phyloP scores from a whole-genome alignment of 345 rosid genomes.

The Reutealis trisperma region DNA sequence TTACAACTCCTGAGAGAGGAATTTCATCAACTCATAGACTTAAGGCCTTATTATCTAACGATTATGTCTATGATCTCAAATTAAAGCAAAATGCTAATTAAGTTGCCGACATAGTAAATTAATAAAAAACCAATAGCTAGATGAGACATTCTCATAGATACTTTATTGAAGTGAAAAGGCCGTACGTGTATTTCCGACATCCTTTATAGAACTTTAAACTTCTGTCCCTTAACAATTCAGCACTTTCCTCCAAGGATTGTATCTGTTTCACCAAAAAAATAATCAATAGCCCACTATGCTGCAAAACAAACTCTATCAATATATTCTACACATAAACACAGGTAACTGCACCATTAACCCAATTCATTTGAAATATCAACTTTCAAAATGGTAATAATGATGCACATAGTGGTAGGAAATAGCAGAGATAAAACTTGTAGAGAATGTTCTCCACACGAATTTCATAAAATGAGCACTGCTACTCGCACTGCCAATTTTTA shows the following conservation, averaged over 20 bases:
- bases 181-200: conserved; percentile 97
- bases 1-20: neutral
- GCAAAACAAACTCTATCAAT: neutral
- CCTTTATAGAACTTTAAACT: conserved; percentile 96
- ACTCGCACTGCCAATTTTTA: neutral
- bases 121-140: neutral
- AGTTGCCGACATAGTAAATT: neutral
- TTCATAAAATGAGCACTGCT: neutral
- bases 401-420: neutral
- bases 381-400: neutral
- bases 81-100: neutral
- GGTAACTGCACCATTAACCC: neutral
- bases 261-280: conserved; percentile 55
- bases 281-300: neutral
- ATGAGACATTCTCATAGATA: neutral
- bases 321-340: neutral
- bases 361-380: neutral
- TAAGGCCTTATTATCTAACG: neutral
- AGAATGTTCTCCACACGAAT: neutral
- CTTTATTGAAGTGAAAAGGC: neutral
- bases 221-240: conserved; percentile 81
- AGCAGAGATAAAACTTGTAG: neutral
- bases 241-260: conserved; percentile 88
- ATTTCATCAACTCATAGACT: neutral
- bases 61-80: neutral